These are phyloP conservation scores for Pulveroboletus frians DNA, from an alignment of 768 basidiomycete genomes.

Conservation along the genomic window DNA sequence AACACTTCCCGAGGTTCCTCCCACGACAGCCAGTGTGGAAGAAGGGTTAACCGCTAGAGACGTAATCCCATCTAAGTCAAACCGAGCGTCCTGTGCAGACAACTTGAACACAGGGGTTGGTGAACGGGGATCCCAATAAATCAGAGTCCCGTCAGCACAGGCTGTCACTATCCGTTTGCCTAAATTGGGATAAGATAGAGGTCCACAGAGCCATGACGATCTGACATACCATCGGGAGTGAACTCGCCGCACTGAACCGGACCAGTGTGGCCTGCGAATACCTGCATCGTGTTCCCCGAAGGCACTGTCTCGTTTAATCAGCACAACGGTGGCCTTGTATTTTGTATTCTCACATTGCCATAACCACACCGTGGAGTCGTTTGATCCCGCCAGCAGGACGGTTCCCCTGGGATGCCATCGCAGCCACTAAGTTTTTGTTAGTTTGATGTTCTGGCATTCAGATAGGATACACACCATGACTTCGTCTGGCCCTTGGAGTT, in stretches of 20 bases:
- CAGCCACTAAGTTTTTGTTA: conserved; percentile 59
- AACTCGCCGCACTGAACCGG: conserved; percentile 85
- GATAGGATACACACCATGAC: conserved; percentile 64
- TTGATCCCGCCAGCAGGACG: conserved; percentile 85
- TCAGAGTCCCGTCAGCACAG: conserved; percentile 73
- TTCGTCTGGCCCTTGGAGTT: conserved; percentile 92
- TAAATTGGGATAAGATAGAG: conserved; percentile 23
- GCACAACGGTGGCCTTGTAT: background rate
- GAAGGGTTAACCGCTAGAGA: conserved; percentile 79
- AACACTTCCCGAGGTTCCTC: conserved; percentile 79
- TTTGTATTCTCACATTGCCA: conserved; percentile 77
- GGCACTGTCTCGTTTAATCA: conserved; percentile 57
- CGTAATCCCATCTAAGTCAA: conserved; percentile 80
- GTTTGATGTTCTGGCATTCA: background rate
- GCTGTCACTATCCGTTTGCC: conserved; percentile 89
- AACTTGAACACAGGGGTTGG: conserved; percentile 80
- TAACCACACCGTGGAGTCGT: conserved; percentile 92
- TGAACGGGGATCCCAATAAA: conserved; percentile 88
- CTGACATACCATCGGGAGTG: conserved; percentile 72
- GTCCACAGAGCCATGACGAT: background rate
- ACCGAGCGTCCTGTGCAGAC: conserved; percentile 61
- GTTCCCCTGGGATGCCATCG: conserved; percentile 94
- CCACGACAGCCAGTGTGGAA: conserved; percentile 87
- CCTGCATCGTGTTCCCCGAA: conserved; percentile 91
- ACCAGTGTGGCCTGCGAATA: conserved; percentile 86